Evolutionary conservation across 2,329 filamentous ascomycete genomes (phyloP), one percentile per base, ranked within the genome.

Genomic region (Penicillium olsonii): DNA sequence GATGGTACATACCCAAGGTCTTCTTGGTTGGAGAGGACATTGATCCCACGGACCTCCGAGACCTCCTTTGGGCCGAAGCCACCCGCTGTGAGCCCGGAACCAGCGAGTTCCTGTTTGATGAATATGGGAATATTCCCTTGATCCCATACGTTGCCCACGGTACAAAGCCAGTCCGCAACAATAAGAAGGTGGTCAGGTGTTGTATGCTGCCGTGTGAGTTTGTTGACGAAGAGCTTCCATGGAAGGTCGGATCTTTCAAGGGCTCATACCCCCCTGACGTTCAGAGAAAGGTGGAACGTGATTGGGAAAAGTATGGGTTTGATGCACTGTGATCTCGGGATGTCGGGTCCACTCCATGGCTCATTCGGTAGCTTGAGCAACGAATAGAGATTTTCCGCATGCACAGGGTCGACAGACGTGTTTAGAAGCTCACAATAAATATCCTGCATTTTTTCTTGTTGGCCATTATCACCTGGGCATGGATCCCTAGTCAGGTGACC

Each of bases 1-100:
- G 58, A n/a, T 57, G 56, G 53, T 56, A 54, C 26, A 55, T 61
- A 12, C 48, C 52, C 8, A 61, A 59, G 41, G 33, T 61, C 11
- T 59, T 56, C 26, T 26, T 61, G 2, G 56, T 61, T 19, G 54
- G 53, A 4, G 54, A 61, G 5, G 50, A 61, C 27, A 43, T 61
- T 34, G 58, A 61, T 41, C 52, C 54, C 14, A 55, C 50, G 1
- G 50, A 55, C 17, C 51, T 59, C 20, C 42, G 42, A 7, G 46
- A 57, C 37, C 45, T 61, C 7, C 46, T 62, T 18, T 57, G 55
- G 50, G 59, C 53, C 3, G 55, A 56, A 46, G 60, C 27, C 54
- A 59, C 37, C 31, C 57, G 22, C 26, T 69, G 48, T 17, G 39
- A 53, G 29, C 46, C 53, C 11, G 39, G 35, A 6, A 40, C 20